Percentiles rank a stretch among this genome's conserved stretches.
Evolutionary conservation across 2,329 filamentous ascomycete genomes (phyloP).

Genomic region (Verticillium longisporum): DNA sequence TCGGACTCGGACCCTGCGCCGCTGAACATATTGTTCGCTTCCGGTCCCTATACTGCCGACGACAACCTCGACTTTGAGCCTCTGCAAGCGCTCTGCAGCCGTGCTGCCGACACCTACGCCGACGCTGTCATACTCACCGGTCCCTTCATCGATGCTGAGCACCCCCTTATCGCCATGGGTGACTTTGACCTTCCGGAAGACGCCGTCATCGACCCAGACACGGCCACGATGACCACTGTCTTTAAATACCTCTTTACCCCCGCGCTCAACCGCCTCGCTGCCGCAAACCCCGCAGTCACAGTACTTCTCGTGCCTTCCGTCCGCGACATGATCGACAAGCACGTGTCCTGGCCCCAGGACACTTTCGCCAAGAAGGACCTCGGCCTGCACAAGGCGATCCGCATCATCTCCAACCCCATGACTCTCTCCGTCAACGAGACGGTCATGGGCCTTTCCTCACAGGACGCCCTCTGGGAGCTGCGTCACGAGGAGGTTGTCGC

Average conservation of each 20-base stretch:
- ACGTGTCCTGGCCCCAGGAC: constrained; percentile 76
- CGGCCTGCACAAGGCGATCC: constrained; percentile 68
- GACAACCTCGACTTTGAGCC: constrained; percentile 89
- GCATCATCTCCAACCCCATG: constrained; percentile 84
- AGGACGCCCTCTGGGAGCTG: constrained; percentile 80
- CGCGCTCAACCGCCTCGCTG: constrained; percentile 62
- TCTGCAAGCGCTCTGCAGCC: constrained; percentile 71
- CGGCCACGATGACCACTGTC: constrained; percentile 71
- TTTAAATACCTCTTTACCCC: constrained; percentile 77
- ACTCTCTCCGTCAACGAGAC: constrained; percentile 83
- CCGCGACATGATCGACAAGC: constrained; percentile 72
- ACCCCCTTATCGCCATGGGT: constrained; percentile 76
- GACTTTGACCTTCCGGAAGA: constrained; percentile 71
- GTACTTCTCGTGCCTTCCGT: constrained; percentile 78
- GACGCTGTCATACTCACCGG: constrained; percentile 77
- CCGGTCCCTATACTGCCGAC: constrained; percentile 88
- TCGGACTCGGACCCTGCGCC: constrained; percentile 54
- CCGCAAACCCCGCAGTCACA: constrained; percentile 68
- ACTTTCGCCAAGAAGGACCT: constrained; percentile 62
- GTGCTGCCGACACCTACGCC: constrained; percentile 65
- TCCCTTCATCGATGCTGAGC: constrained; percentile 87
- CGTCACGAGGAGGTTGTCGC: constrained; percentile 65
- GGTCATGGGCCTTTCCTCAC: constrained; percentile 71
- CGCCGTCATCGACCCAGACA: constrained; percentile 63
- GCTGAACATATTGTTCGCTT: constrained; percentile 68